A percentile compares a stretch with the other conserved stretches of the same genome.
Conservation (phyloP, 1,284 basidiomycete genomes). For the Phlebopus sp. region DNA sequence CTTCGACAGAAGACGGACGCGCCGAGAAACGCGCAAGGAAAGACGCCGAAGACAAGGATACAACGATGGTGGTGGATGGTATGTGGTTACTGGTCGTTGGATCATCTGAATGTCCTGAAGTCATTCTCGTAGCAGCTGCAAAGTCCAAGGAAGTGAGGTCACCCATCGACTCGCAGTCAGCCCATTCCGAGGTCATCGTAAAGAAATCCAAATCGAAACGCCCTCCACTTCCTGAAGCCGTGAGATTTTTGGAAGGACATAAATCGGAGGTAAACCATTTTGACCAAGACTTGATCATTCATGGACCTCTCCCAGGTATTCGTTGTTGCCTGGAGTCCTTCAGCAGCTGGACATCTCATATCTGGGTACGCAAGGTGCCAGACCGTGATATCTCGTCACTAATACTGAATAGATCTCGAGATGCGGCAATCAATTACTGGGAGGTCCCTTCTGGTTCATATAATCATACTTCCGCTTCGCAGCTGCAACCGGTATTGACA, state of each 20-base stretch:
- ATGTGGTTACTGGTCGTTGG: neutral
- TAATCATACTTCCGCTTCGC: constrained; percentile 24
- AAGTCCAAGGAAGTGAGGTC: constrained; percentile 22
- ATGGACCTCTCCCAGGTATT: constrained; percentile 55
- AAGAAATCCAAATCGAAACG: constrained; percentile 41
- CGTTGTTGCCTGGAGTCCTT: constrained; percentile 78
- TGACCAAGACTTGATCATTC: neutral
- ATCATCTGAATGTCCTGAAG: neutral
- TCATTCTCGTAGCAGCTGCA: constrained; percentile 13
- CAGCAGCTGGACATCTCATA: constrained; percentile 57
- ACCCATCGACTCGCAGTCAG: constrained; percentile 18
- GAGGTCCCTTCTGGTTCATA: constrained; percentile 49
- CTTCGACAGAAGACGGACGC: constrained; percentile 42
- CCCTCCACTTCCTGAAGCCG: constrained; percentile 34
- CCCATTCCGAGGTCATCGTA: constrained; percentile 12
- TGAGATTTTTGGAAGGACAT: constrained; percentile 57
- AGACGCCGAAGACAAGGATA: constrained; percentile 36
- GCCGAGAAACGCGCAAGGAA: constrained; percentile 51
- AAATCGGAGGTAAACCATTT: constrained; percentile 52
- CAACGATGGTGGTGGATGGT: constrained; percentile 37
- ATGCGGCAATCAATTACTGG: constrained; percentile 76
- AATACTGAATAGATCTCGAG: constrained; percentile 57
- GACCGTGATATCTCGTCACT: constrained; percentile 5
- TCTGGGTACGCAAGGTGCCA: constrained; percentile 55
- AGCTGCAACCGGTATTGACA: constrained; percentile 39